Percentiles rank a stretch among this genome's conserved stretches.
phyloP scores from a whole-genome alignment of 352 stramenopile species.

The Pythium angustatum region DNA sequence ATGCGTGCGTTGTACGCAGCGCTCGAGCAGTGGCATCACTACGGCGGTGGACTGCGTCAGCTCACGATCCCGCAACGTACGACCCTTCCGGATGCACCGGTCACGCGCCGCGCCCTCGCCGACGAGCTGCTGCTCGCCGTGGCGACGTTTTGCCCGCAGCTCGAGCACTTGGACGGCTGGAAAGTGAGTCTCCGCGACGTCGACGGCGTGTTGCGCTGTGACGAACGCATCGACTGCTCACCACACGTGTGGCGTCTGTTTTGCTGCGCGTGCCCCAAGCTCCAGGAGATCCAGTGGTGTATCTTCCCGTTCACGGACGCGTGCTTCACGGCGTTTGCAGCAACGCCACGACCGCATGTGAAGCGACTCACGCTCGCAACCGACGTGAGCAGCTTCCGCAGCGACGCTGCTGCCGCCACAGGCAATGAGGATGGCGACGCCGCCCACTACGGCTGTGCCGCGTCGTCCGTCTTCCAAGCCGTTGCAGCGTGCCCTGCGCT shows the following conservation, averaged over 20 bases:
- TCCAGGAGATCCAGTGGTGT: constrained; percentile 63
- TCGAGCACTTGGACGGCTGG: constrained; percentile 37
- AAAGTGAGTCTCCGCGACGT: constrained; percentile 19
- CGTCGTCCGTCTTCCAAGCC: neutral
- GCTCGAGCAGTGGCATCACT: constrained; percentile 20
- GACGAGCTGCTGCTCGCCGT: constrained; percentile 21
- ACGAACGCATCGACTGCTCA: constrained; percentile 31
- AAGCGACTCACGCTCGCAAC: constrained; percentile 10
- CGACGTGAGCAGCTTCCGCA: constrained; percentile 10
- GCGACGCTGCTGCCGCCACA: neutral
- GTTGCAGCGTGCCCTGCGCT: constrained; percentile 15
- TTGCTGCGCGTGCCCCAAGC: constrained; percentile 35
- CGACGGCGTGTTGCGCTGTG: constrained; percentile 24
- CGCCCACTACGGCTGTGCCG: neutral
- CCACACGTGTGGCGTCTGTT: constrained; percentile 43
- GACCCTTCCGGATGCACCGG: neutral
- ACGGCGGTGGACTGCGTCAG: constrained; percentile 22
- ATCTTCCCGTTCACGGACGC: constrained; percentile 56
- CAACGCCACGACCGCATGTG: neutral
- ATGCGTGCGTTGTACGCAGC: constrained; percentile 23
- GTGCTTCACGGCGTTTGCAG: constrained; percentile 49
- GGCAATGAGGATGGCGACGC: neutral
- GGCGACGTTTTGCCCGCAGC: constrained; percentile 15
- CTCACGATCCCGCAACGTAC: constrained; percentile 29
- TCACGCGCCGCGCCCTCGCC: neutral